Percentiles rank a stretch among this genome's conserved stretches.
Evolutionary conservation across 2,329 filamentous ascomycete species (phyloP).

Genomic region (Aureobasidium leucospermi): DNA sequence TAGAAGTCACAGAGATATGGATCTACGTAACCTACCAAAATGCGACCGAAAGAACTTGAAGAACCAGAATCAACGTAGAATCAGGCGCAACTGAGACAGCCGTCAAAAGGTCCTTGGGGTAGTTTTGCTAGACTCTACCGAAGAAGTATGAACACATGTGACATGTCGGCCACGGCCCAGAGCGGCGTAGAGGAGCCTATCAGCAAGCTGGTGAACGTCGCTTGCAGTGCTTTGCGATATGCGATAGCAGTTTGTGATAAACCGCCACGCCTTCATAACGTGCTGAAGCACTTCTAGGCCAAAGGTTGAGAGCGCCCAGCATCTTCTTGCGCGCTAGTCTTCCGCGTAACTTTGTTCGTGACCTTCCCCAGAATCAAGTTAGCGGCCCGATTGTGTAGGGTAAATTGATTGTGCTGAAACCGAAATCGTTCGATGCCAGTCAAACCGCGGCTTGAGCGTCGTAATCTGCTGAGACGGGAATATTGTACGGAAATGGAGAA

Average conservation of each 20-base stretch:
- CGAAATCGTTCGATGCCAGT: conserved; percentile 6
- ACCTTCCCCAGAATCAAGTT: background rate
- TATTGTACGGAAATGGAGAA: background rate
- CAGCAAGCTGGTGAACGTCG: conserved; percentile 1
- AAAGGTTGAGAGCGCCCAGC: conserved; percentile 6
- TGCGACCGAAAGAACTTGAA: background rate
- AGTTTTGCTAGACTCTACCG: background rate
- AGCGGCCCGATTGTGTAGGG: conserved; percentile 1
- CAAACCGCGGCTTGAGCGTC: background rate
- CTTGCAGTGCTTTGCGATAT: background rate
- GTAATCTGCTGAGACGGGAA: background rate
- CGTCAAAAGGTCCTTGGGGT: background rate
- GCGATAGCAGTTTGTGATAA: background rate
- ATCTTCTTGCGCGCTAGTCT: background rate
- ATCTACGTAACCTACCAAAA: no score
- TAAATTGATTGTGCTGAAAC: conserved; percentile 8
- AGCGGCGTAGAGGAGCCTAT: background rate
- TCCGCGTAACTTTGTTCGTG: background rate
- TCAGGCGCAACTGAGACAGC: conserved; percentile 7
- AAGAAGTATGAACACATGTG: background rate
- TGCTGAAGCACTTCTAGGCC: conserved; percentile 4
- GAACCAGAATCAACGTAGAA: background rate
- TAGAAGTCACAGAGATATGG: no score
- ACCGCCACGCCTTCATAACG: background rate
- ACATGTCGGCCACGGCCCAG: background rate